These are phyloP conservation scores for Penicillium paxilli DNA, from an alignment of 495 filamentous ascomycete species.

Conservation along the genomic window DNA sequence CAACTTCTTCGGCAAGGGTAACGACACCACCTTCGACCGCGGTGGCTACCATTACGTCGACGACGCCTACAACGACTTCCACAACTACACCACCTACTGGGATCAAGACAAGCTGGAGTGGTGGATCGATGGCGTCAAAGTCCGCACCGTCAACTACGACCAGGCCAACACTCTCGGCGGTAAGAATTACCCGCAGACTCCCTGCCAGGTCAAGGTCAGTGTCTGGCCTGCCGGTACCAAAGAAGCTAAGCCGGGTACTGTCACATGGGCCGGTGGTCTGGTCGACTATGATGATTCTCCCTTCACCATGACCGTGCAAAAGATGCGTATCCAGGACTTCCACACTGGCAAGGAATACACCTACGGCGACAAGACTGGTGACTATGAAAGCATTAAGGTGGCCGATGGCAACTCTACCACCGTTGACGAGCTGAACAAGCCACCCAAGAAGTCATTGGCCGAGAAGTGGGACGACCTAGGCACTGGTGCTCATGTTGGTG, in stretches of 20 bases:
- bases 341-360: conserved; percentile 40
- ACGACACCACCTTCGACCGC: conserved; percentile 68
- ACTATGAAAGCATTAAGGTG: conserved; percentile 40
- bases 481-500: conserved; percentile 53
- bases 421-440: conserved; percentile 29
- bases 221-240: conserved; percentile 77
- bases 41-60: conserved; percentile 62
- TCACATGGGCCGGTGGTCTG: conserved; percentile 47
- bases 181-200: conserved; percentile 84
- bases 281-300: conserved; percentile 67
- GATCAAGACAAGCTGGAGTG: conserved; percentile 72
- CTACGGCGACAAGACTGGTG: conserved; percentile 36
- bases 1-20: conserved; percentile 95
- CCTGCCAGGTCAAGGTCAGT: conserved; percentile 78
- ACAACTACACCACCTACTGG: conserved; percentile 94
- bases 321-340: conserved; percentile 38
- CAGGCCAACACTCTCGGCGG: conserved; percentile 53
- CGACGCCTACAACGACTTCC: conserved; percentile 64
- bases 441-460: conserved; percentile 44
- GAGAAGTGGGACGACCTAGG: conserved; percentile 62
- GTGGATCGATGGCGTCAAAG: conserved; percentile 70
- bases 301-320: conserved; percentile 68
- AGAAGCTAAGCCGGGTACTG: conserved; percentile 52
- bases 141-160: conserved; percentile 61
- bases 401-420: conserved; percentile 60